A percentile compares a stretch with the other conserved stretches of the same genome.
Evolutionary conservation across 2,329 filamentous ascomycete species (phyloP).

Genomic region (Phyllosticta citribraziliensis): DNA sequence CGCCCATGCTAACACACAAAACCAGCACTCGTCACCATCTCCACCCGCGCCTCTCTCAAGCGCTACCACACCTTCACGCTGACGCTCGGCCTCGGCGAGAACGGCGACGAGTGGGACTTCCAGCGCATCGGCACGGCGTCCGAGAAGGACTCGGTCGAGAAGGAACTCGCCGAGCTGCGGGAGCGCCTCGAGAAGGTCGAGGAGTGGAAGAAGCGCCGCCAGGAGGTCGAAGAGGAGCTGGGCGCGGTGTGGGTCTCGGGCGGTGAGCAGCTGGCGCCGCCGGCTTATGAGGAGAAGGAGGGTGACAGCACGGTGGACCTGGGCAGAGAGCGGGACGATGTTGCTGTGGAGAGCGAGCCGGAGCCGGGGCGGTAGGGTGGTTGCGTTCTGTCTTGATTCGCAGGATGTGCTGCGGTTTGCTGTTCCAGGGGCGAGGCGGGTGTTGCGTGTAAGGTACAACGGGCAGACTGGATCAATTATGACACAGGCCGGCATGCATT

Average conservation of each 20-base stretch:
- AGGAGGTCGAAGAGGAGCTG: conserved; percentile 77
- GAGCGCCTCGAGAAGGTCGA: conserved; percentile 74
- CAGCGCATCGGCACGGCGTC: conserved; percentile 87
- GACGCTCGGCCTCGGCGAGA: conserved; percentile 68
- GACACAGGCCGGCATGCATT: not conserved
- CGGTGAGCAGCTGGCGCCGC: conserved; percentile 26
- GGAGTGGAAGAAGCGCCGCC: conserved; percentile 66
- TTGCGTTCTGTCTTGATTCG: not conserved
- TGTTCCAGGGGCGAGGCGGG: not conserved
- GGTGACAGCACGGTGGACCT: not conserved
- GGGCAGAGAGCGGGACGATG: conserved; percentile 5
- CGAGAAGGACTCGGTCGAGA: conserved; percentile 88
- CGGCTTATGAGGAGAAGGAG: conserved; percentile 19
- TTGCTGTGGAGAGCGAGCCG: not conserved
- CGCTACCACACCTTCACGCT: conserved; percentile 93
- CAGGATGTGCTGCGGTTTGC: not conserved
- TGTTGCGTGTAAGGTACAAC: not conserved
- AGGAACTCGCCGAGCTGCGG: conserved; percentile 75
- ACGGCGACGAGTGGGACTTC: conserved; percentile 83
- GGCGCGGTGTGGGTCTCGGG: conserved; percentile 50
- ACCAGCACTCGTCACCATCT: conserved; percentile 82
- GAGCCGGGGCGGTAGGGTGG: not conserved
- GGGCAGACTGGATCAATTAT: not conserved
- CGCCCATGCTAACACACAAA: not conserved
- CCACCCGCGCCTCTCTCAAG: conserved; percentile 85